Conservation (phyloP, 305 asterid species). For the Fraxinus xanthoxyloides region DNA sequence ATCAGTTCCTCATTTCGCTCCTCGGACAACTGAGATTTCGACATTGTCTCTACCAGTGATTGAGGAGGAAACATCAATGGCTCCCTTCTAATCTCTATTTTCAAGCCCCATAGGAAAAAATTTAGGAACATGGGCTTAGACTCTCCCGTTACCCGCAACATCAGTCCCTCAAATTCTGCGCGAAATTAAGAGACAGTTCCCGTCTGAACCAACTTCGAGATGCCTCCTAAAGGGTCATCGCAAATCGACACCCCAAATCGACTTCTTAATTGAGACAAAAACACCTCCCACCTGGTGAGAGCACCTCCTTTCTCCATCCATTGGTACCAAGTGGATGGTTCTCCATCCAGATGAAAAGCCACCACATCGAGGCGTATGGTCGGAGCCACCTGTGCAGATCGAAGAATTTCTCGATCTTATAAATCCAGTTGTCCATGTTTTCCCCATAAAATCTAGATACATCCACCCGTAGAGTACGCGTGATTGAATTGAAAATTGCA, state of each 20-base stretch:
- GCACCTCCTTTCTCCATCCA: background rate
- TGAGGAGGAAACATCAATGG: too few relatives aligned
- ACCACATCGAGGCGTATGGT: background rate
- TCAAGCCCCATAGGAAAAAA: too few relatives aligned
- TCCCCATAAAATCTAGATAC: background rate
- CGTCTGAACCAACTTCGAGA: background rate
- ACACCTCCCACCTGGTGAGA: background rate
- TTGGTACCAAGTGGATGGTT: background rate
- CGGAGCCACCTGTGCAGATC: background rate
- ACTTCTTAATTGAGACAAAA: background rate
- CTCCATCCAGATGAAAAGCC: background rate
- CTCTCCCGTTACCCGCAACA: background rate
- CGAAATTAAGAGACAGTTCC: background rate
- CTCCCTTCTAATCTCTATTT: too few relatives aligned
- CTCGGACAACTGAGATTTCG: background rate
- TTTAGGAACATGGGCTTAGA: background rate
- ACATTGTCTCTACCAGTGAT: too few relatives aligned
- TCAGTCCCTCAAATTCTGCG: background rate
- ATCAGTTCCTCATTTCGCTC: background rate
- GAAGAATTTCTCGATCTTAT: background rate
- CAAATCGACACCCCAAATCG: background rate
- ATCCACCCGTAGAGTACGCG: background rate
- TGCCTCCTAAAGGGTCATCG: background rate
- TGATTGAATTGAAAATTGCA: too few relatives aligned
- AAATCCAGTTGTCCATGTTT: background rate